Base-by-base conservation (phyloP, 169 alveolate genomes). In the Cystoisospora suis region DNA sequence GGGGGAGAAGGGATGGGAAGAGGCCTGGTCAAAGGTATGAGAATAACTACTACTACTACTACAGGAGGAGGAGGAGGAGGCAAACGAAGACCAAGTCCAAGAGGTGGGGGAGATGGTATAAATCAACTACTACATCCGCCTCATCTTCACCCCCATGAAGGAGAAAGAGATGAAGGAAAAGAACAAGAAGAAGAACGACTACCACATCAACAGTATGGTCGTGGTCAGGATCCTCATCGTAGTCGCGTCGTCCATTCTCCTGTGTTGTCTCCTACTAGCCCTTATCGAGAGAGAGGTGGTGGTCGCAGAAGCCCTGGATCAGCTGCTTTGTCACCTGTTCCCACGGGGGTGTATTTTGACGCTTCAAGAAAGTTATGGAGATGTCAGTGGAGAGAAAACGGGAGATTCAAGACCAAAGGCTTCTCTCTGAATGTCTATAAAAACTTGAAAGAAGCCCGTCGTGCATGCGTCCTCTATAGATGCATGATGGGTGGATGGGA, bases 371-470 rank as follows among this genome's bases (percentile, higher is more conserved):
- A 96, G 90, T 93, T 96, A 6, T 96, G 98, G 98, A 92, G 98
- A 47, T 96, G 98, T 90, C 98, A 96, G 90, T 96, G 98, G 98
- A 92, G 97, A 42, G 98, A 96, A 90, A 96, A 96, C 75, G 98
- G 98, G 40, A 93, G 96, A 75, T 96, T 96, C 93, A 93, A 95
- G 75, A 96, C 98, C 7, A 96, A 96, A 59, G 97, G 98, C 38
- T 96, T 96, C 75, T 94, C 97, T 27, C 92, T 96, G 53, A 95
- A 95, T 32, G 97, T 95, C 79, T 95, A 95, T 81, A 91, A 94
- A n/a, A 94, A 97, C 4, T 95, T 96, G 58, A 95, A 95, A 79
- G 97, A 95, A 56, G 98, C 98, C 29, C 75, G 97, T 20, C 92
- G 95, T 56, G 97, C 97, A 29, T 95, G 97, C 86, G 95, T 96